Evolutionary conservation across 139 green algal species (phyloP).

Genomic region (Chlamydomonas asymmetrica): DNA sequence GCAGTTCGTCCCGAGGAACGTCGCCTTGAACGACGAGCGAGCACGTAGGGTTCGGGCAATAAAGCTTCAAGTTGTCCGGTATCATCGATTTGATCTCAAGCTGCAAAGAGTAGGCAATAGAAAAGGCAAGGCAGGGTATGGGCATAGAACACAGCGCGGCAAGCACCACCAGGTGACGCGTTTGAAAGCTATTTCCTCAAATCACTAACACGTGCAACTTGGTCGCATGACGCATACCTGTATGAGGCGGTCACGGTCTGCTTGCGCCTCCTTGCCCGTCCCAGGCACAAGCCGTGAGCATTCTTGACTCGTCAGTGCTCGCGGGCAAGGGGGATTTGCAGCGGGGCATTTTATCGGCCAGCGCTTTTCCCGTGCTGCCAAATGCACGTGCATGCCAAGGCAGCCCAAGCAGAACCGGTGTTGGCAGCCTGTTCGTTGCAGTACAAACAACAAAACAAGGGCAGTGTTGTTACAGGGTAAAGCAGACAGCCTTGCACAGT

Average conservation of each 20-base stretch:
- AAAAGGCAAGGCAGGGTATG: background rate
- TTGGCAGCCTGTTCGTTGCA: slow-evolving; percentile 2
- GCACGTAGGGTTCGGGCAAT: slow-evolving; percentile 28
- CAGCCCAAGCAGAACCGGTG: slow-evolving; percentile 23
- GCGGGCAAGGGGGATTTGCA: background rate
- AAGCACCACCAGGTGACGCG: background rate
- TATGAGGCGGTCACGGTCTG: background rate
- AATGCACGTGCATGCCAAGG: slow-evolving; percentile 21
- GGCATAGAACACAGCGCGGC: background rate
- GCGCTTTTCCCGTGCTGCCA: slow-evolving; percentile 18
- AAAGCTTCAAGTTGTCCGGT: slow-evolving; percentile 10
- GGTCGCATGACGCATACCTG: background rate
- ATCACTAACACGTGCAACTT: background rate
- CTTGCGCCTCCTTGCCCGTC: background rate
- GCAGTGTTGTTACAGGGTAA: too few species aligned
- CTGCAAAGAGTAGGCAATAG: slow-evolving; percentile 3
- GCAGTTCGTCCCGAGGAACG: background rate
- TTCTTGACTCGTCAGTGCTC: background rate
- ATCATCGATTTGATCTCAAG: slow-evolving; percentile 23
- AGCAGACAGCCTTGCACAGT: too few species aligned
- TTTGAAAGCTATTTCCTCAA: background rate
- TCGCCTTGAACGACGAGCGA: slow-evolving; percentile 14
- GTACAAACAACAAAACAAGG: too few species aligned
- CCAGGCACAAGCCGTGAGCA: background rate
- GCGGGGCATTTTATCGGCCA: slow-evolving; percentile 21